These are phyloP conservation scores for Euphorbia tirucalli DNA, from an alignment of 345 rosid species.

Conservation along the genomic window DNA sequence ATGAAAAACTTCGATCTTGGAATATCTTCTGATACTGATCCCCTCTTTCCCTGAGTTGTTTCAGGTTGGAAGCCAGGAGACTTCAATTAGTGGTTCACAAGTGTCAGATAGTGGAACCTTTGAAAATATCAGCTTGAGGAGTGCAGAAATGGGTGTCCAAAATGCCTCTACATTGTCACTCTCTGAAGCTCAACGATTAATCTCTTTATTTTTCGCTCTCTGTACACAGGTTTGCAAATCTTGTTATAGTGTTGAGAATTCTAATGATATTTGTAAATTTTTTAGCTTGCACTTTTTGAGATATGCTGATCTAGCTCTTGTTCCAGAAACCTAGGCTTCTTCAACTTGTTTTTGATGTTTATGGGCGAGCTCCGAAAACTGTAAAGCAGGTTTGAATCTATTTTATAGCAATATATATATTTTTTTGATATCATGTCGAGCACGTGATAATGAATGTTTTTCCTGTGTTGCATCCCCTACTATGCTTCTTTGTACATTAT, in stretches of 20 bases:
- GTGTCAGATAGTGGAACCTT: slow-evolving; percentile 44
- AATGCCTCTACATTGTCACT: slow-evolving; percentile 49
- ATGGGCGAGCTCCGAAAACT: slow-evolving; percentile 69
- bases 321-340: slow-evolving; percentile 86
- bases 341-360: slow-evolving; percentile 69
- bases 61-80: slow-evolving; percentile 57
- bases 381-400: slow-evolving; percentile 68
- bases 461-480: neutral
- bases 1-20: neutral
- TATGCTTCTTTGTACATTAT: neutral
- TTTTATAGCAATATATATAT: neutral
- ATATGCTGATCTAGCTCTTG: slow-evolving; percentile 28
- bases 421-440: neutral
- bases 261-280: neutral
- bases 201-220: slow-evolving; percentile 86
- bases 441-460: neutral
- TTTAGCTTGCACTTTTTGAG: slow-evolving; percentile 5
- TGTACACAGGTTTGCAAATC: slow-evolving; percentile 72
- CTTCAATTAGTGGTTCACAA: slow-evolving; percentile 51
- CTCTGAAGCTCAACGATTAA: slow-evolving; percentile 80
- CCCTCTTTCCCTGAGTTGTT: slow-evolving; percentile 22
- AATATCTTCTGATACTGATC: neutral
- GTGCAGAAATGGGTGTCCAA: slow-evolving; percentile 40
- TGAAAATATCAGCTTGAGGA: slow-evolving; percentile 42
- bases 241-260: slow-evolving; percentile 16